Conservation (phyloP, 495 filamentous ascomycete genomes). For the Hypoxylon fragiforme region DNA sequence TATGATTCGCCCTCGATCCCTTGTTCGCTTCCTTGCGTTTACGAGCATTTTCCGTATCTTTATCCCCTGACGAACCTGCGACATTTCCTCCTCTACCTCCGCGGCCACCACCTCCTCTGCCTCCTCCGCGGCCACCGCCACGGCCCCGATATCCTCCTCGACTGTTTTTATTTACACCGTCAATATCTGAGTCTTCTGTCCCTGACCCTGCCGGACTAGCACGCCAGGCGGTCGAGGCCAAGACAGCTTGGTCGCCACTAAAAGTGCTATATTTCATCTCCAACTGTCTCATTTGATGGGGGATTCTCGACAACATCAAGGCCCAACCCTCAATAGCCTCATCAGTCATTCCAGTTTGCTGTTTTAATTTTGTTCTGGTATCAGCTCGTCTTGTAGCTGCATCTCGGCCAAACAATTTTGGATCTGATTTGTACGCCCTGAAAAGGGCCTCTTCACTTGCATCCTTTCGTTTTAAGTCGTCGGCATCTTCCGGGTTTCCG, state of each 20-base stretch:
- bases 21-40: slow-evolving; percentile 69
- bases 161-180: slow-evolving; percentile 32
- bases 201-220: slow-evolving; percentile 49
- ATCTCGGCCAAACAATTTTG: slow-evolving; percentile 70
- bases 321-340: slow-evolving; percentile 95
- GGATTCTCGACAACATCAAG: slow-evolving; percentile 76
- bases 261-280: slow-evolving; percentile 67
- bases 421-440: slow-evolving; percentile 62
- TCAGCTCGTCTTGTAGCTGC: slow-evolving; percentile 65
- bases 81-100: slow-evolving; percentile 60
- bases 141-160: slow-evolving; percentile 43
- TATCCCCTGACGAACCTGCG: slow-evolving; percentile 60
- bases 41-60: slow-evolving; percentile 61
- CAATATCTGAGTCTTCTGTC: slow-evolving; percentile 49
- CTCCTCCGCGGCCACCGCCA: slow-evolving; percentile 55
- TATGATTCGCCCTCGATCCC: slow-evolving; percentile 64
- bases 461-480: slow-evolving; percentile 47
- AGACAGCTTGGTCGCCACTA: slow-evolving; percentile 59
- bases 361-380: slow-evolving; percentile 64
- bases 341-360: slow-evolving; percentile 85
- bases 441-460: slow-evolving; percentile 63
- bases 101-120: slow-evolving; percentile 53
- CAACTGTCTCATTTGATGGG: slow-evolving; percentile 63
- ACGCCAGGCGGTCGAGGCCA: slow-evolving; percentile 66
- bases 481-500: slow-evolving; percentile 38